These are phyloP conservation scores for Xerocomus nothofagi DNA, from an alignment of 1,284 basidiomycete genomes.

Conservation along the genomic window DNA sequence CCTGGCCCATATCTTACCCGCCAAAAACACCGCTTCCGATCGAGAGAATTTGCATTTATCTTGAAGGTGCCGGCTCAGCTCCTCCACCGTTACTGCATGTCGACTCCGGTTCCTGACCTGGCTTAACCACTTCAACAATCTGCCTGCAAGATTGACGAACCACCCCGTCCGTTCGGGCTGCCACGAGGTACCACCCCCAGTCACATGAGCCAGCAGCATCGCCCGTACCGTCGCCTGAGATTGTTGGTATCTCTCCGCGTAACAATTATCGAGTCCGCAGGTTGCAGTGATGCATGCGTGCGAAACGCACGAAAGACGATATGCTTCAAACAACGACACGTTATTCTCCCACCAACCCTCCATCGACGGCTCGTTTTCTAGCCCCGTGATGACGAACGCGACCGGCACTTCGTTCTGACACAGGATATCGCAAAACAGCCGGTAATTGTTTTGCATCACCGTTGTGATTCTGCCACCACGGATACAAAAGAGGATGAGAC, in stretches of 20 bases:
- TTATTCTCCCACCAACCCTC: conserved; percentile 28
- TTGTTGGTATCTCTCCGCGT: conserved; percentile 19
- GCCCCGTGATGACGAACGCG: conserved; percentile 37
- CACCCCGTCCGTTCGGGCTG: conserved; percentile 23
- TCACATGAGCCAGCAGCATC: conserved; percentile 26
- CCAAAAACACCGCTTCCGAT: conserved; percentile 24
- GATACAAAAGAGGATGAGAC: conserved; percentile 39
- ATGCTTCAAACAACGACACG: conserved; percentile 13
- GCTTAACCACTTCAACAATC: conserved; percentile 20
- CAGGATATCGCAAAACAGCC: conserved; percentile 34
- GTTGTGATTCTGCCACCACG: conserved; percentile 36
- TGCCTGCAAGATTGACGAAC: conserved; percentile 28
- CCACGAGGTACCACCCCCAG: conserved; percentile 21
- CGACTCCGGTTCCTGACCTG: conserved; percentile 13
- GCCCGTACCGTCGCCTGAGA: conserved; percentile 18
- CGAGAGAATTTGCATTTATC: conserved; percentile 24
- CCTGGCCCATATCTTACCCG: conserved; percentile 25
- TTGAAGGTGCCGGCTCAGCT: conserved; percentile 25
- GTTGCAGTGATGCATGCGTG: conserved; percentile 29
- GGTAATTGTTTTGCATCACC: conserved; percentile 36
- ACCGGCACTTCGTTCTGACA: conserved; percentile 37
- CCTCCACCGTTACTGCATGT: conserved; percentile 17
- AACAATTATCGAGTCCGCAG: conserved; percentile 13
- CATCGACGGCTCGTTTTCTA: conserved; percentile 34
- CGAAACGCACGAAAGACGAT: conserved; percentile 19